A percentile compares a stretch with the other conserved stretches of the same genome.
These are phyloP conservation scores for Tritrichomonas musculus DNA, from an alignment of 208 protist species.

Conservation along the genomic window DNA sequence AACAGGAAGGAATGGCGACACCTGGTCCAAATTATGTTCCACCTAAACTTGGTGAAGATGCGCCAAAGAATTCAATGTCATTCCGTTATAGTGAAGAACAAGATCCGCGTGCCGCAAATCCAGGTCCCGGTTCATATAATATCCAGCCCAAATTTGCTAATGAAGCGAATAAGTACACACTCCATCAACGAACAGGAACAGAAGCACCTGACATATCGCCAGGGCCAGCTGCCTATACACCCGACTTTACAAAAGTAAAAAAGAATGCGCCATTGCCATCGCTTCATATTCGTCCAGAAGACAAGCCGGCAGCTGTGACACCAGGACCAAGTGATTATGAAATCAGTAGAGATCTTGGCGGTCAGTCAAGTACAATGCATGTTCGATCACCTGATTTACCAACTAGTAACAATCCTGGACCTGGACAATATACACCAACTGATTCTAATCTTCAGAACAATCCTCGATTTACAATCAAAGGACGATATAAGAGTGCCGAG, in stretches of 20 bases:
- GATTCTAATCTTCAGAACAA: neutral
- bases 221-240: neutral
- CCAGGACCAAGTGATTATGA: neutral
- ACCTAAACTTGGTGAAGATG: neutral
- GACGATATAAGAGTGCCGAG: neutral
- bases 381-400: neutral
- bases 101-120: neutral
- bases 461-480: neutral
- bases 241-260: neutral
- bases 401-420: neutral
- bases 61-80: neutral
- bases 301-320: neutral
- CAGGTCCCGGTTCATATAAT: neutral
- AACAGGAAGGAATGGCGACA: neutral
- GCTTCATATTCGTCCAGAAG: neutral
- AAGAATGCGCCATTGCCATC: neutral
- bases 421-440: neutral
- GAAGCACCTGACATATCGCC: neutral
- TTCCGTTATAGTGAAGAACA: neutral
- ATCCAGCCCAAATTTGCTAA: neutral
- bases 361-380: neutral
- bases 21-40: conserved; percentile 5
- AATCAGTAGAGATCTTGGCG: neutral
- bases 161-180: neutral
- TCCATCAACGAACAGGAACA: neutral